phyloP scores from a whole-genome alignment of 495 filamentous ascomycete genomes.

The Ascodesmis nigricans region DNA sequence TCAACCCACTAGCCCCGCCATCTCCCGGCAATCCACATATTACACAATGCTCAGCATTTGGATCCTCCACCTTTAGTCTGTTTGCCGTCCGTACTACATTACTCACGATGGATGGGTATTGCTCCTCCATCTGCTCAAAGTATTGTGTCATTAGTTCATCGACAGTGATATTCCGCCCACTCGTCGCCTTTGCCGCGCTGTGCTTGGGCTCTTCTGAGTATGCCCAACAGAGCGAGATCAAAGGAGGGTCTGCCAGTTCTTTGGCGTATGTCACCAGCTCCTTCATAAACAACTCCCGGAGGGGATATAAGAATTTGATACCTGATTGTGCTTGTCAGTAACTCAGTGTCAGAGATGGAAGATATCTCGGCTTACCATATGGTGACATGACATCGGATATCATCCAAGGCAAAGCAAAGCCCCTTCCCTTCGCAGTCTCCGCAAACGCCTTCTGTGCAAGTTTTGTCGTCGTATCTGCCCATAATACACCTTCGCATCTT shows the following conservation, averaged over 20 bases:
- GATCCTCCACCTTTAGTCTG: constrained; percentile 34
- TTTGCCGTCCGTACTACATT: constrained; percentile 79
- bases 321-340: background rate
- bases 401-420: constrained; percentile 59
- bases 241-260: constrained; percentile 17
- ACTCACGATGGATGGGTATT: constrained; percentile 76
- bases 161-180: constrained; percentile 57
- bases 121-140: constrained; percentile 65
- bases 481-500: constrained; percentile 46
- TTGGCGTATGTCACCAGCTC: constrained; percentile 46
- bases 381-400: constrained; percentile 48
- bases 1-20: constrained; percentile 26
- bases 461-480: constrained; percentile 69
- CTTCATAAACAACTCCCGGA: constrained; percentile 61
- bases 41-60: constrained; percentile 22
- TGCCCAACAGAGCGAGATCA: constrained; percentile 10
- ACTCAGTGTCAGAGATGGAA: background rate
- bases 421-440: constrained; percentile 76
- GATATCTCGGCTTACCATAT: constrained; percentile 29
- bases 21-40: constrained; percentile 31
- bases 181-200: constrained; percentile 8
- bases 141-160: constrained; percentile 78
- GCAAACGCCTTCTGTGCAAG: constrained; percentile 70
- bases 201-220: constrained; percentile 11
- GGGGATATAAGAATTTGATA: constrained; percentile 36